Evolutionary conservation across 345 rosid genomes (phyloP).

Genomic region (Hibiscus tridactylites): DNA sequence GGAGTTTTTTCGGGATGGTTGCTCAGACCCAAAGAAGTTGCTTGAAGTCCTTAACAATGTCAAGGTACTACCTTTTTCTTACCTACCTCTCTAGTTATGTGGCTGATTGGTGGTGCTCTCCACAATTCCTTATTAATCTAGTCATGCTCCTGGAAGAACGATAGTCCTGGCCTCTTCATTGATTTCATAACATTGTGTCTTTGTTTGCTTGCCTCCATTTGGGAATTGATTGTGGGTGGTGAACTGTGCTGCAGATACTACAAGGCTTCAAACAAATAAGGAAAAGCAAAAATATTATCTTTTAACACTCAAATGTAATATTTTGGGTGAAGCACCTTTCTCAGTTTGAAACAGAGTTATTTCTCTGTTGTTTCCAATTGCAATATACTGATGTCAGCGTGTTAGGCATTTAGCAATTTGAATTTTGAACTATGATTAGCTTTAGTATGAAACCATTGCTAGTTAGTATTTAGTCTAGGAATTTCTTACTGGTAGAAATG

Average conservation of each 20-base stretch:
- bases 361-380: background rate
- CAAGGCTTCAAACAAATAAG: background rate
- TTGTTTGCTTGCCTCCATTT: background rate
- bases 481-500: background rate
- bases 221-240: background rate
- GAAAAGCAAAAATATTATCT: background rate
- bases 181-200: background rate
- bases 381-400: background rate
- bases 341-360: background rate
- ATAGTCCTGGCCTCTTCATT: background rate
- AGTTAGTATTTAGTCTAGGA: background rate
- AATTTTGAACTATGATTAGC: background rate
- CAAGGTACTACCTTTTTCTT: constrained; percentile 41
- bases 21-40: constrained; percentile 66
- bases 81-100: background rate
- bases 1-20: constrained; percentile 63
- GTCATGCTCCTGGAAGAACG: background rate
- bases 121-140: background rate
- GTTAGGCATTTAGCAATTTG: background rate
- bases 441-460: background rate
- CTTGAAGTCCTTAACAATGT: constrained; percentile 57
- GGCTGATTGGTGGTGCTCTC: background rate
- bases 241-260: background rate
- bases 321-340: background rate
- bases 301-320: background rate